Evolutionary conservation across 192 early-diverging fungal genomes (phyloP), one percentile per base, ranked within the genome.

Genomic region (Pilobolus umbonatus): DNA sequence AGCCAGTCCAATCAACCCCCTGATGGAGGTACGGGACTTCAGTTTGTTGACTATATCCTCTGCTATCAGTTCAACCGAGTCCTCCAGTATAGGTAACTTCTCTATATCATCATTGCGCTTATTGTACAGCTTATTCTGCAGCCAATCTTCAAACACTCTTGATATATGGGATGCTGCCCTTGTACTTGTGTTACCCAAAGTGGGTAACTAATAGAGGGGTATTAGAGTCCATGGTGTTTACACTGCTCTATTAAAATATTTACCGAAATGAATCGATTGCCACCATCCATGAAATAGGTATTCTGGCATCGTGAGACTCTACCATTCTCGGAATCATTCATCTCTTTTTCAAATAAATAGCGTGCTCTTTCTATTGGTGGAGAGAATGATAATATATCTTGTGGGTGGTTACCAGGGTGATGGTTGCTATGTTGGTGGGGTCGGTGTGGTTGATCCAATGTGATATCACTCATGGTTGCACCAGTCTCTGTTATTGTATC

Each of bases 241-340:
- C 24, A 19, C n/a, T 26, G 38, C 6, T 55, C 26, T 11, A 14
- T 29, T n/a, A n/a, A 6, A 40, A 42, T 31, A 38, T 63, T 56
- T 71, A 71, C 69, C 29, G 69, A 71, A 60, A 71, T 71, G 24
- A 71, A 71, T 29, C 69, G 55, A 34, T 61, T 65, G 29, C 62
- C 62, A 12, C 69, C 69, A 50, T 71, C 69, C 34, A 71, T 59
- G 25, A 71, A 71, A 52, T 71, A 71, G 9, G 63, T 71, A 39
- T 64, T 71, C 38, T 57, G 62, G 45, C 42, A 57, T 17, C 49
- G 60, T 38, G 63, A 65, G 45, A 71, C 51, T 25, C 50, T 44
- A 9, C 35, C 32, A 51, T 62, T 55, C 12, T 54, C 30, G 45
- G 54, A 36, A 40, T 47, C 29, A 42, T 68, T 31, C 35, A 68